Conservation (phyloP, 2,329 filamentous ascomycete species). For the Cercospora beticola region DNA sequence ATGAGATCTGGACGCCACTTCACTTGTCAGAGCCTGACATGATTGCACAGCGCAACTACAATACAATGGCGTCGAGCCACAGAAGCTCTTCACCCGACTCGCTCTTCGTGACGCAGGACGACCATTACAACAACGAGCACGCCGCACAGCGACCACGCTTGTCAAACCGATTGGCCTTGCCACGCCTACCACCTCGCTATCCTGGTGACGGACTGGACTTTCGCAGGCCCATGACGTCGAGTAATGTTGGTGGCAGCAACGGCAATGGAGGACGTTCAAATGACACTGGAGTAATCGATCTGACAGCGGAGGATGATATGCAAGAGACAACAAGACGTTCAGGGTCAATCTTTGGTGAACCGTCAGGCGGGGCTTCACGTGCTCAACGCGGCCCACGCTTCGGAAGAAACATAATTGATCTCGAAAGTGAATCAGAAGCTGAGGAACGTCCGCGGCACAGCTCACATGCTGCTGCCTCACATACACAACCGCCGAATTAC, state of each 20-base stretch:
- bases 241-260: not conserved
- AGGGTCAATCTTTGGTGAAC: slow-evolving; percentile 6
- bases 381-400: slow-evolving; percentile 44
- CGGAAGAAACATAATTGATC: slow-evolving; percentile 46
- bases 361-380: slow-evolving; percentile 29
- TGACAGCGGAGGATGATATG: slow-evolving; percentile 36
- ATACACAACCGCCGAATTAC: slow-evolving; percentile 16
- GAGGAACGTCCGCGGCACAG: not conserved
- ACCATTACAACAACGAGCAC: slow-evolving; percentile 38
- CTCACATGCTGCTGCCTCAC: slow-evolving; percentile 10
- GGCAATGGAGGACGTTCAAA: not conserved
- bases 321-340: slow-evolving; percentile 14
- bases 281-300: slow-evolving; percentile 37
- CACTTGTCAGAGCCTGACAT: slow-evolving; percentile 16
- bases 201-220: slow-evolving; percentile 57
- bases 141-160: slow-evolving; percentile 31
- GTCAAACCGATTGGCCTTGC: slow-evolving; percentile 27
- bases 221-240: slow-evolving; percentile 47
- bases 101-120: slow-evolving; percentile 33
- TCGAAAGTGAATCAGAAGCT: slow-evolving; percentile 30
- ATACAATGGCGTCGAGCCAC: slow-evolving; percentile 21
- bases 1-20: not conserved
- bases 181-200: slow-evolving; percentile 35
- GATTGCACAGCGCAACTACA: slow-evolving; percentile 22
- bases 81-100: slow-evolving; percentile 24